Evolutionary conservation across 257 asterid species (phyloP).

Genomic region (Ilex aquifolium): DNA sequence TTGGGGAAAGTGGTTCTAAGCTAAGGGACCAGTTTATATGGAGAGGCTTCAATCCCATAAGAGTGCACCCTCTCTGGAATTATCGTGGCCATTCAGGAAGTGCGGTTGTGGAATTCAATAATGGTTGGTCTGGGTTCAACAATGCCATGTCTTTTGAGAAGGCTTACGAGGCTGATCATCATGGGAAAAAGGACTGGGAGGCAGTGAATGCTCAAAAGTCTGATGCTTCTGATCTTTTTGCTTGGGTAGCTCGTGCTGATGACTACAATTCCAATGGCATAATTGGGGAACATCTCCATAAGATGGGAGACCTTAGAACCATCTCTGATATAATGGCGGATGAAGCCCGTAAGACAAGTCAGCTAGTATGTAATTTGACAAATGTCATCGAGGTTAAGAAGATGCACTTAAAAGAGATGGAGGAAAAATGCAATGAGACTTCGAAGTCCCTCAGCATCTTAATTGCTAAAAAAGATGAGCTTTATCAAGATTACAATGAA

Average conservation of each 20-base stretch:
- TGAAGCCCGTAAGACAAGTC: conserved; percentile 58
- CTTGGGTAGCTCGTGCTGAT: conserved; percentile 17
- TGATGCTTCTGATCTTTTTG: conserved; percentile 57
- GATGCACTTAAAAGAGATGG: conserved; percentile 57
- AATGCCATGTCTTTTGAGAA: conserved; percentile 82
- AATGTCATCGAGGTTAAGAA: conserved; percentile 69
- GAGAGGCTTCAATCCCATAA: conserved; percentile 62
- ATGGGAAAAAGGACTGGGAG: conserved; percentile 67
- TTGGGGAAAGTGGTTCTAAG: conserved; percentile 78
- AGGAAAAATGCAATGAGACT: conserved; percentile 64
- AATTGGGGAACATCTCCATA: conserved; percentile 1
- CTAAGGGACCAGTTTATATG: conserved; percentile 50
- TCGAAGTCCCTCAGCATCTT: conserved; percentile 41
- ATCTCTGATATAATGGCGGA: conserved; percentile 56
- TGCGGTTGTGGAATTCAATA: conserved; percentile 73
- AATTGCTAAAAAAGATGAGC: conserved; percentile 61
- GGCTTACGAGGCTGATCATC: conserved; percentile 54
- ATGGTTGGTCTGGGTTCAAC: conserved; percentile 78
- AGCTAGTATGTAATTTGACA: conserved; percentile 60
- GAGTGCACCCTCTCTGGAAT: conserved; percentile 80
- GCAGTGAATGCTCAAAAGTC: conserved; percentile 31
- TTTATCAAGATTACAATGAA: conserved; percentile 65
- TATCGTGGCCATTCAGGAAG: conserved; percentile 73
- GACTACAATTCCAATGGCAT: neutral
- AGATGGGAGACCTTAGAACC: neutral